Conservation (phyloP, 139 green algal species). For the Tetradesmus lagerheimii region DNA sequence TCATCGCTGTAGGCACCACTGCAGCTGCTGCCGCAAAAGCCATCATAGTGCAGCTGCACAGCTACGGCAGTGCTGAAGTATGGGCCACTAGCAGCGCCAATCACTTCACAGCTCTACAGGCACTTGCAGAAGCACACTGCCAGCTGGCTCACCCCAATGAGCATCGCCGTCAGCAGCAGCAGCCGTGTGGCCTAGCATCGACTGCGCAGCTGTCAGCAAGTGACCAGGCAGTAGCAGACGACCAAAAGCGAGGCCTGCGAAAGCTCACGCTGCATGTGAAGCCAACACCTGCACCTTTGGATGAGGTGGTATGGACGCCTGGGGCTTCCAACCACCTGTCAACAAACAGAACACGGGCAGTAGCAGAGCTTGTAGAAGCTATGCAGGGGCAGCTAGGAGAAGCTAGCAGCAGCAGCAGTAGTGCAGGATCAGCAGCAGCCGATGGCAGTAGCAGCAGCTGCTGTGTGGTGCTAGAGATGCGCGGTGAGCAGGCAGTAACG, state of each 20-base stretch:
- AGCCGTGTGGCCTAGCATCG: background rate
- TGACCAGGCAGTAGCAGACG: constrained; percentile 33
- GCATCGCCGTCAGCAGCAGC: constrained; percentile 9
- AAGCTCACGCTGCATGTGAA: constrained; percentile 16
- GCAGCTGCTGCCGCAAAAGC: background rate
- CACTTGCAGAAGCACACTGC: background rate
- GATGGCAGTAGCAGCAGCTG: background rate
- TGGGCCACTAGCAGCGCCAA: constrained; percentile 37
- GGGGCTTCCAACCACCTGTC: background rate
- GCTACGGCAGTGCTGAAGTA: background rate
- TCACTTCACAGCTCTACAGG: constrained; percentile 22
- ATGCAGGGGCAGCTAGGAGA: background rate
- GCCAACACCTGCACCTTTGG: background rate
- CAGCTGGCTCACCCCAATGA: background rate
- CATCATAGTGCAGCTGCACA: background rate
- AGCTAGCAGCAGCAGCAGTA: background rate
- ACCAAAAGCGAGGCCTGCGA: constrained; percentile 1
- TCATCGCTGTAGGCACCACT: background rate
- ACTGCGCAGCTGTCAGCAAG: background rate
- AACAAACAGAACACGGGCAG: background rate
- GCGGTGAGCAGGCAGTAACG: constrained; percentile 32
- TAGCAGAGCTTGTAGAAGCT: background rate
- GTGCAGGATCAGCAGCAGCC: background rate
- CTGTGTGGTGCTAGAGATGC: constrained; percentile 10
- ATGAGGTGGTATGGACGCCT: background rate